Evolutionary conservation across 345 rosid species (phyloP).

Genomic region (Eucalyptus urophylla): DNA sequence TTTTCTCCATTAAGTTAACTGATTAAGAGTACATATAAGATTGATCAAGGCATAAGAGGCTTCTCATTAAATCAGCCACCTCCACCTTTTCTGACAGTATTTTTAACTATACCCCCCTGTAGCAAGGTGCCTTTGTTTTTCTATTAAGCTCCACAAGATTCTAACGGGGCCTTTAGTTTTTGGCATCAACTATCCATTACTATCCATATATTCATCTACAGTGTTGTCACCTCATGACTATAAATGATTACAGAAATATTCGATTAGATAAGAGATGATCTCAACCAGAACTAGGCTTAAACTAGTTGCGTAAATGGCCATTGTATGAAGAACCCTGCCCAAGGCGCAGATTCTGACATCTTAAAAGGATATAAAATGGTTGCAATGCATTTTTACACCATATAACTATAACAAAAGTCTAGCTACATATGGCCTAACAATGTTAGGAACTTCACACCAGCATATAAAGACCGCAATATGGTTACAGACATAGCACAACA

Average conservation of each 20-base stretch:
- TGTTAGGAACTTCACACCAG: too few species aligned
- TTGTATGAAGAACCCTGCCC: too few species aligned
- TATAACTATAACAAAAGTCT: too few species aligned
- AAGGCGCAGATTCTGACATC: too few species aligned
- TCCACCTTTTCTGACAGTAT: not conserved
- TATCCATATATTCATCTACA: not conserved
- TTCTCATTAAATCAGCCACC: too few species aligned
- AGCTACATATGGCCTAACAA: too few species aligned
- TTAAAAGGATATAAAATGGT: too few species aligned
- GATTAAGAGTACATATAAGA: not conserved
- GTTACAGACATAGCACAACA: too few species aligned
- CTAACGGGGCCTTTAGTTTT: not conserved
- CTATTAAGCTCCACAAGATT: not conserved
- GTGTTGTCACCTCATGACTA: not conserved
- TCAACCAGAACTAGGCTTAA: not conserved
- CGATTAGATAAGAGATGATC: not conserved
- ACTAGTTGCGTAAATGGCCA: not conserved
- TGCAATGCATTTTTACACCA: too few species aligned
- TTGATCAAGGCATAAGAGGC: not conserved
- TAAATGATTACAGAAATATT: not conserved
- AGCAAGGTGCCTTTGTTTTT: not conserved
- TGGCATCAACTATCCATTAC: not conserved
- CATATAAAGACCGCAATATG: too few species aligned
- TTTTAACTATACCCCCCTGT: not conserved
- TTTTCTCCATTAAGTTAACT: not conserved